Evolutionary conservation across 2,329 filamentous ascomycete species (phyloP), one percentile per base, ranked within the genome.

Genomic region (Didymellaceae sp.): DNA sequence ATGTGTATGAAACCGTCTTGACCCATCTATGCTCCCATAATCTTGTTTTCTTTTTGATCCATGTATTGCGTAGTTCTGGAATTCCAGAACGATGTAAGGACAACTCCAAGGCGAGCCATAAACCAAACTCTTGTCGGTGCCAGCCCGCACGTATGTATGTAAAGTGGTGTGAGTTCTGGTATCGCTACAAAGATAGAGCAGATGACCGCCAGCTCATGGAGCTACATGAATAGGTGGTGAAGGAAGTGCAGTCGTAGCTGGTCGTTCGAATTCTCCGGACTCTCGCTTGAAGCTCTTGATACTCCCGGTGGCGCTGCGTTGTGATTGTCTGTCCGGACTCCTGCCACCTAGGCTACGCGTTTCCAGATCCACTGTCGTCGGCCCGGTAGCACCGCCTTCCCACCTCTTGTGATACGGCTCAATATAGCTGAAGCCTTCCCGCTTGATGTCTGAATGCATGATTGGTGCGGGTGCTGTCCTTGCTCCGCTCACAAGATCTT

Each of bases 241-340:
- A 51, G 64, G 58, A 42, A 65, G 51, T 2, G 55, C 53, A 24
- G 54, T 49, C 10, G 54, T 54, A 18, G 55, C 46, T 8, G 54
- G 31, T 26, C 62, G 59, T 26, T 67, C 62, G 17, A 51, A 50
- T 14, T 71, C 68, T 37, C 68, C 65, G 18, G 58, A 58, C 42
- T 71, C 69, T 47, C 66, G 63, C 42, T 68, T 70, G 60, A 69
- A 54, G 54, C 70, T 71, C 51, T 66, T 66, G 38, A 69, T 59
- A 42, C 70, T 73, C 21, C 68, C 66, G 7, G 66, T 65, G 6
- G 54, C 65, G 52, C 70, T 73, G 30, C 58, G 66, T 45, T 71
- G 70, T 6, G 70, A 73, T 33, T 59, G 48, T 21, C 67, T 55
- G 54, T 72, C 70, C 9, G 70, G 70, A 35, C 69, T 72, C 22